Conservation (phyloP, 345 rosid genomes). For the Ricinus communis region DNA sequence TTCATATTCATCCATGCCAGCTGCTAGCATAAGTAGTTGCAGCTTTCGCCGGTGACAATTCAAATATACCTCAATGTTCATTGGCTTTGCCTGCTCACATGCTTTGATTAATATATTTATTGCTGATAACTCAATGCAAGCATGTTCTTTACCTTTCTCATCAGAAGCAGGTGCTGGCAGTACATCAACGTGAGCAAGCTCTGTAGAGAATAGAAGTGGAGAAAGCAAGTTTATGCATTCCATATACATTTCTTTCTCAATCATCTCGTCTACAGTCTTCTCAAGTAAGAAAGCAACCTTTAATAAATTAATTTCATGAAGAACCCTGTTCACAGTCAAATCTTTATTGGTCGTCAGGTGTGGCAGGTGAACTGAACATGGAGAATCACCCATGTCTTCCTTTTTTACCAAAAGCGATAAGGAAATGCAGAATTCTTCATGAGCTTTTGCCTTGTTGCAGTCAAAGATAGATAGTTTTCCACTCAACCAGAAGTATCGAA, state of each 20-base stretch:
- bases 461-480: slow-evolving; percentile 77
- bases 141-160: slow-evolving; percentile 39
- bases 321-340: slow-evolving; percentile 57
- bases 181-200: slow-evolving; percentile 42
- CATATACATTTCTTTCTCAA: slow-evolving; percentile 64
- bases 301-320: slow-evolving; percentile 72
- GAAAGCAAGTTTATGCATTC: slow-evolving; percentile 71
- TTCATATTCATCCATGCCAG: slow-evolving; percentile 52
- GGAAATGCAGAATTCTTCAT: slow-evolving; percentile 57
- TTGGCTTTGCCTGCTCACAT: slow-evolving; percentile 62
- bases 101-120: slow-evolving; percentile 67
- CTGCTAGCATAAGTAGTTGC: slow-evolving; percentile 58
- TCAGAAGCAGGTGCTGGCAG: slow-evolving; percentile 40
- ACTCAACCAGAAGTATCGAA: slow-evolving; percentile 86
- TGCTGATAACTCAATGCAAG: slow-evolving; percentile 67
- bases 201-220: slow-evolving; percentile 67
- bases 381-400: slow-evolving; percentile 38
- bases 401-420: slow-evolving; percentile 59
- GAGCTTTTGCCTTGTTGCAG: slow-evolving; percentile 76
- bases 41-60: slow-evolving; percentile 80
- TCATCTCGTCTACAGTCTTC: slow-evolving; percentile 63
- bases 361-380: slow-evolving; percentile 46
- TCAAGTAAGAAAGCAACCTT: slow-evolving; percentile 73
- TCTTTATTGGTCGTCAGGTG: slow-evolving; percentile 66
- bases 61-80: slow-evolving; percentile 59